Base-by-base conservation (phyloP, 768 basidiomycete species). In the Russula abietina region DNA sequence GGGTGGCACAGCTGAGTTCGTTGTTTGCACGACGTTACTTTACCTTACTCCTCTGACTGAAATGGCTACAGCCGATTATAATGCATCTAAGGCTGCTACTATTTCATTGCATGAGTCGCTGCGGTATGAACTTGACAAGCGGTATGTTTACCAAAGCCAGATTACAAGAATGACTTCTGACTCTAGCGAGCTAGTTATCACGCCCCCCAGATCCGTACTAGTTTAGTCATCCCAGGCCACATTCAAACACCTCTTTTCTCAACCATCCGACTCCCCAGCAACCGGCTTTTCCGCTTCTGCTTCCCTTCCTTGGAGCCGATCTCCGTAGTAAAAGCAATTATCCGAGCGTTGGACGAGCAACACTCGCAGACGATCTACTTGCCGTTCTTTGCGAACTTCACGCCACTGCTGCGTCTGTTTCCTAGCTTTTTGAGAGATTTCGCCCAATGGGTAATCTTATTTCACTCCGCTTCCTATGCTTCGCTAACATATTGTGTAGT, bases 41-140 rank as follows among this genome's bases (percentile, higher is more conserved):
- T 62, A 36, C 4, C 48, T 36, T 64, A 24, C 11, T 41, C 30
- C 22, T 54, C 28, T 53, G 48, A 26, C 55, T 55, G 32, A 30
- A 26, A 26, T 28, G 39, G 33, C 50, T 68, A 43, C 60, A 92
- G 91, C 86, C 69, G 93, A 96, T 75, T 98, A 99, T 72, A 81
- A 81, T 72, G 92, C 93, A 10, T 93, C 92, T 28, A 99, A 99
- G 76, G 91, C 93, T 12, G 94, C 95, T n/a, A 71, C 89, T 24
- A 77, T 90, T 17, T 82, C 83, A 36, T 74, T 98, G 50, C 86
- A 96, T 68, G 89, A 94, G 67, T 87, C 89, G 16, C 79, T 99
- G 57, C 83, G 93, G 56, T 89, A 86, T 68, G 96, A 99, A 72
- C 83, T 98, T 19, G 89, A 94, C 72, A 84, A 87, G 49, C 77